Conservation (phyloP, 1,284 basidiomycete genomes). For the Apiotrichum sp. region DNA sequence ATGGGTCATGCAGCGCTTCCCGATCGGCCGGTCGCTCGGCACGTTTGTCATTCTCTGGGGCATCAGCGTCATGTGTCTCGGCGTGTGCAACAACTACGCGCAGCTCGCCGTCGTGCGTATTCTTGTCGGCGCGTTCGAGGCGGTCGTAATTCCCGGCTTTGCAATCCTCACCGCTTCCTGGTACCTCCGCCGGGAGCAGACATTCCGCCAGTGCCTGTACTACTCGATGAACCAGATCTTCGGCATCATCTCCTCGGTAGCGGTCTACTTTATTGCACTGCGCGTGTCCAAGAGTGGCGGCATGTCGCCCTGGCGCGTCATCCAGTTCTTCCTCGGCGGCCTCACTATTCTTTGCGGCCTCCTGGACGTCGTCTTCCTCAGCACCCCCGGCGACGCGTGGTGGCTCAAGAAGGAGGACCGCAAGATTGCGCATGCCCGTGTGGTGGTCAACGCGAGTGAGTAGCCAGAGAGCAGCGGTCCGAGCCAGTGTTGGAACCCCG, state of each 20-base stretch:
- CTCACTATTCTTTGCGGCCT: conserved; percentile 13
- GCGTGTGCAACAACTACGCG: conserved; percentile 7
- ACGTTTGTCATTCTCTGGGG: conserved; percentile 14
- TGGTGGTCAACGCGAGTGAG: conserved; percentile 17
- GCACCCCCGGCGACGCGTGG: conserved; percentile 19
- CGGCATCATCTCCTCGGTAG: background rate
- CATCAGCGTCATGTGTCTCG: conserved; percentile 5
- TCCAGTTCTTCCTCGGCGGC: conserved; percentile 24
- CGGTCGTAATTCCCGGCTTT: conserved; percentile 24
- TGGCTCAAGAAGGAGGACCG: conserved; percentile 20
- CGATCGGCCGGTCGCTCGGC: conserved; percentile 14
- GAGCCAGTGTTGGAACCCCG: background rate
- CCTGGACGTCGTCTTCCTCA: conserved; percentile 16
- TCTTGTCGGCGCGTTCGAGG: conserved; percentile 21
- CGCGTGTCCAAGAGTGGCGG: conserved; percentile 1
- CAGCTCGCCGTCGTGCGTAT: conserved; percentile 11
- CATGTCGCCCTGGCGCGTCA: conserved; percentile 20
- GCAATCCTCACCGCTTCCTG: conserved; percentile 18
- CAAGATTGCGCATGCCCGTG: conserved; percentile 17
- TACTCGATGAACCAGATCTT: conserved; percentile 20
- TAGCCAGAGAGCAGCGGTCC: background rate
- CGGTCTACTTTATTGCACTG: background rate
- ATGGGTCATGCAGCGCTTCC: conserved; percentile 17
- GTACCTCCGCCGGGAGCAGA: conserved; percentile 16
- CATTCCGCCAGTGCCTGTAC: conserved; percentile 19